Evolutionary conservation across 2,329 filamentous ascomycete genomes (phyloP), one percentile per base, ranked within the genome.

Genomic region (Colletotrichum sp.): DNA sequence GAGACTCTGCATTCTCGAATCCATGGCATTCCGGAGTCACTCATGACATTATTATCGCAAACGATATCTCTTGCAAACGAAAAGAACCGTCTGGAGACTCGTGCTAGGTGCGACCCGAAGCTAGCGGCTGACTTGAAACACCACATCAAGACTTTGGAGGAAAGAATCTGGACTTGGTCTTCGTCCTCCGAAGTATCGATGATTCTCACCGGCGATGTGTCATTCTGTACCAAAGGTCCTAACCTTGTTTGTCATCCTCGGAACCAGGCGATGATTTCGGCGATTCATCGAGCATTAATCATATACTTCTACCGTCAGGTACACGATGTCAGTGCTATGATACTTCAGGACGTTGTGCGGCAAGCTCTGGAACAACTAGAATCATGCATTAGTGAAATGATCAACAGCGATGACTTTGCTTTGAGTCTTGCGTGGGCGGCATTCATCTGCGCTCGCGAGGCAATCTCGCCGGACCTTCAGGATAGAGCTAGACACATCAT

Each of bases 301-400:
- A 87, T 88, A 4, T 88, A 86, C 77, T 88, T 88, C 65, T 87
- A 88, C 75, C 82, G 87, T 1, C 80, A 85, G 7, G 83, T 88
- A 6, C 82, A 85, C 76, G 79, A 84, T 28, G 74, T 86, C 28
- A 84, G 85, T 32, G 81, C 85, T 12, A 83, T 84, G 60, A 82
- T 87, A 4, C 68, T 88, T 0, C 86, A 88, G 64, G 79, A 82
- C n/a, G 76, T 80, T 4, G 86, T 88, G 0, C 75, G 77, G 2
- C 81, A 82, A 15, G 81, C 86, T 0, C 76, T 84, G 0, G 84
- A 87, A 26, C 82, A 80, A 36, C 80, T 88, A 1, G 73, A 85
- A 60, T 79, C 80, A 0, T 83, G 82, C 9, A 78, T 83, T 32
- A 79, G 84, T 2, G 69, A 81, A 26, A 76, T 80, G 13, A 80